These are phyloP conservation scores for Astrothelium macrocarpum DNA, from an alignment of 495 filamentous ascomycete genomes.

Conservation along the genomic window DNA sequence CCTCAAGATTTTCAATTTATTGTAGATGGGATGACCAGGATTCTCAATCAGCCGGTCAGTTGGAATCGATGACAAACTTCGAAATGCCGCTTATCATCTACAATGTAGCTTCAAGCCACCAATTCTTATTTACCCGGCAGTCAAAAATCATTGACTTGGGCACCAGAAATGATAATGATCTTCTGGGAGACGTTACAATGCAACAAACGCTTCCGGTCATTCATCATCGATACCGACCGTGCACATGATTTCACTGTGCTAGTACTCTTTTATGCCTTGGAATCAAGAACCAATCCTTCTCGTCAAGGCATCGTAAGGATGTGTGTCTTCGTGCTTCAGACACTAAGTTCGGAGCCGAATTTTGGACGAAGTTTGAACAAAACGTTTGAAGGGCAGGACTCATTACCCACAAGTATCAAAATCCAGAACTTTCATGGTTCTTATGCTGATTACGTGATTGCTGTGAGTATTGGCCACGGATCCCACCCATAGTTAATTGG, in stretches of 20 bases:
- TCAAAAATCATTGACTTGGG: constrained; percentile 72
- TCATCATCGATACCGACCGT: constrained; percentile 91
- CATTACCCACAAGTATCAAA: constrained; percentile 68
- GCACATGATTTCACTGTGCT: constrained; percentile 89
- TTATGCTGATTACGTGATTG: constrained; percentile 90
- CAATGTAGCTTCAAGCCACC: constrained; percentile 62
- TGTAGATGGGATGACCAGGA: constrained; percentile 87
- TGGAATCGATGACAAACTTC: neutral
- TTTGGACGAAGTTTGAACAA: constrained; percentile 88
- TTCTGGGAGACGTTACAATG: constrained; percentile 98
- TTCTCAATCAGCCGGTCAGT: constrained; percentile 76
- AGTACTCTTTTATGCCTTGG: constrained; percentile 83
- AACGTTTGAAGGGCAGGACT: constrained; percentile 80
- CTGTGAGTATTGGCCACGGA: constrained; percentile 45
- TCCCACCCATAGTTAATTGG: neutral
- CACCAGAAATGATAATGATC: constrained; percentile 92
- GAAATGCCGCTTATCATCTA: constrained; percentile 11
- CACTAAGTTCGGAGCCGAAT: constrained; percentile 82
- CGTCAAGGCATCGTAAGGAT: constrained; percentile 90
- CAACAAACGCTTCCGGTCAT: constrained; percentile 94
- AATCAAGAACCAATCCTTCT: constrained; percentile 72
- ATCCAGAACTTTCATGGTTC: constrained; percentile 77
- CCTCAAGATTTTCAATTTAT: constrained; percentile 97
- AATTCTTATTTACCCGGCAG: constrained; percentile 82
- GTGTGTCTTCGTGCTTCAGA: constrained; percentile 95